A percentile compares a stretch with the other conserved stretches of the same genome.
Conservation (phyloP, 106 monocot species). For the Platanthera guangdongensis region DNA sequence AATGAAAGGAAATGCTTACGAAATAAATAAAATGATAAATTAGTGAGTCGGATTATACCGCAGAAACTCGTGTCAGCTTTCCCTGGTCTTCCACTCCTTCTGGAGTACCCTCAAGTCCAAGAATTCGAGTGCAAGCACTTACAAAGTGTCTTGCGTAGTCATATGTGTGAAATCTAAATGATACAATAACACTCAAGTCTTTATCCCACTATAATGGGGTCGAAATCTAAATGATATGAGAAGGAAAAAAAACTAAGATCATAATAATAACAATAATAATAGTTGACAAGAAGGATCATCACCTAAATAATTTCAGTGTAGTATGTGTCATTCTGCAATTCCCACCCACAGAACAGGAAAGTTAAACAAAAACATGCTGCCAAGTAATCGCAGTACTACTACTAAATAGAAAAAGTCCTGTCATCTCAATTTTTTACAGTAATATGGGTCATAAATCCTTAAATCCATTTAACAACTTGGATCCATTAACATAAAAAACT, state of each 20-base stretch:
- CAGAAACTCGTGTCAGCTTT: slow-evolving; percentile 85
- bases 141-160: slow-evolving; percentile 99
- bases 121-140: slow-evolving; percentile 94
- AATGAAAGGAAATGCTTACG: neutral
- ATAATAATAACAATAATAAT: neutral
- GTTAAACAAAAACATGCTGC: neutral
- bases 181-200: neutral
- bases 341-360: neutral
- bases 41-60: slow-evolving; percentile 35
- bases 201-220: too few species aligned
- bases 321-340: neutral
- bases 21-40: neutral
- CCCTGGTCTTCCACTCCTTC: slow-evolving; percentile 99
- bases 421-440: neutral
- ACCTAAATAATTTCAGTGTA: neutral
- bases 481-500: neutral
- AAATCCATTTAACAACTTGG: neutral
- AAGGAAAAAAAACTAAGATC: neutral
- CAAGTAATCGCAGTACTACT: neutral
- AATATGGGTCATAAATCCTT: neutral
- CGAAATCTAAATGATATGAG: slow-evolving; percentile 49
- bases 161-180: slow-evolving; percentile 89
- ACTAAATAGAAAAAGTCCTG: neutral
- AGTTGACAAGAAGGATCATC: neutral
- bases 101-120: slow-evolving; percentile 96